A percentile compares a stretch with the other conserved stretches of the same genome.
Conservation (phyloP, 2,329 filamentous ascomycete genomes). For the Eurotiales sp. region DNA sequence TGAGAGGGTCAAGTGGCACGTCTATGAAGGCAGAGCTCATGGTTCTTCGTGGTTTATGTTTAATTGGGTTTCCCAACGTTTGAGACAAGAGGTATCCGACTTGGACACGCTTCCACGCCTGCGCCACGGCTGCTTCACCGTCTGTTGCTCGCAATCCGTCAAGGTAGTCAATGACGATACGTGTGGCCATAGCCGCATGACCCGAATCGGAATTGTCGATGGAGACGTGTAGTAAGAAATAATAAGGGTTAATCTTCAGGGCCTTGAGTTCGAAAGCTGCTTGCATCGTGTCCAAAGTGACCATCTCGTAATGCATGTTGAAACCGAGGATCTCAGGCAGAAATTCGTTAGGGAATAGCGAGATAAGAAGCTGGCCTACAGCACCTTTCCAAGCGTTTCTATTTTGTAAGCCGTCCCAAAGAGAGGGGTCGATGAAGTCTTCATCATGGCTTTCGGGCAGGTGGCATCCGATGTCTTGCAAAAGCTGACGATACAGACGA, state of each 20-base stretch:
- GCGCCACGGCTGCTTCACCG: conserved; percentile 27
- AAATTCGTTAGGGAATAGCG: conserved; percentile 48
- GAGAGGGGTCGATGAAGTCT: conserved; percentile 21
- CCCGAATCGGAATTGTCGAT: conserved; percentile 51
- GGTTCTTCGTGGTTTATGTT: neutral
- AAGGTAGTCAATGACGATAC: conserved; percentile 39
- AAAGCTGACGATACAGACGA: conserved; percentile 30
- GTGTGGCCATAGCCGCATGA: conserved; percentile 47
- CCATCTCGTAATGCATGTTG: conserved; percentile 48
- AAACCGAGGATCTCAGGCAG: conserved; percentile 51
- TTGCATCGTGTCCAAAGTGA: conserved; percentile 39
- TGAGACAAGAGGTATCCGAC: conserved; percentile 40
- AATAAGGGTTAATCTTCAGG: conserved; percentile 42
- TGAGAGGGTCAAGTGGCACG: conserved; percentile 13
- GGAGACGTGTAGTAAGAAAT: conserved; percentile 50
- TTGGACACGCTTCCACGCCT: conserved; percentile 42
- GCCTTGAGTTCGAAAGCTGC: conserved; percentile 44
- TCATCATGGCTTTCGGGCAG: conserved; percentile 30
- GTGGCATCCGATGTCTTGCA: conserved; percentile 27
- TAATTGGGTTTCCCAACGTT: conserved; percentile 14
- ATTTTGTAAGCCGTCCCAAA: neutral
- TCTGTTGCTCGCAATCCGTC: conserved; percentile 23
- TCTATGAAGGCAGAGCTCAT: conserved; percentile 2
- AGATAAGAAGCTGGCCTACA: conserved; percentile 45
- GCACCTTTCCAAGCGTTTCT: conserved; percentile 41